These are phyloP conservation scores for Metschnikowia similis DNA, from an alignment of 805 yeast genomes.

Conservation along the genomic window DNA sequence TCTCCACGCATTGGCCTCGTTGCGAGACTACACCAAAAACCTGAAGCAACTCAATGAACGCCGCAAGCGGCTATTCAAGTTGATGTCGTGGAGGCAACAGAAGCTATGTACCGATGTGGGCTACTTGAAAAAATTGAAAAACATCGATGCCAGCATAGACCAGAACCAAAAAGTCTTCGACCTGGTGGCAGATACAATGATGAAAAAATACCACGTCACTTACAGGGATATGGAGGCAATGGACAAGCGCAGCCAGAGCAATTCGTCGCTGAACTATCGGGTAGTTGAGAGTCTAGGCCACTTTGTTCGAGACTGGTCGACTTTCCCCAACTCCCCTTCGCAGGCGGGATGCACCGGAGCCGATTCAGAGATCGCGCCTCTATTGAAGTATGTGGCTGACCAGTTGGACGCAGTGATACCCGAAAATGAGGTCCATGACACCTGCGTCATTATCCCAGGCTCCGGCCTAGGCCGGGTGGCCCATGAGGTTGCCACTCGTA, in stretches of 20 bases:
- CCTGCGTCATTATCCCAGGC: conserved; percentile 75
- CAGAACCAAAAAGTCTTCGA: conserved; percentile 47
- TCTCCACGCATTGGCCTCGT: conserved; percentile 42
- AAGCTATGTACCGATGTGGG: conserved; percentile 48
- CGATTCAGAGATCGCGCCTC: conserved; percentile 47
- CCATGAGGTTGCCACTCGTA: conserved; percentile 50
- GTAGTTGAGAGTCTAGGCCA: conserved; percentile 74
- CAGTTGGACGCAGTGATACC: conserved; percentile 37
- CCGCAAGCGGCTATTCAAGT: conserved; percentile 39
- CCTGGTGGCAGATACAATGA: conserved; percentile 40
- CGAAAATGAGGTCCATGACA: conserved; percentile 25
- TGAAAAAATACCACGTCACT: conserved; percentile 43
- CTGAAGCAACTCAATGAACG: conserved; percentile 44
- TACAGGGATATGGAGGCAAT: conserved; percentile 19
- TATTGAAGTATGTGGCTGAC: conserved; percentile 46
- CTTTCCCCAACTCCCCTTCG: not conserved
- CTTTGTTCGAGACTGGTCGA: conserved; percentile 74
- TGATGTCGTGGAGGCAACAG: conserved; percentile 56
- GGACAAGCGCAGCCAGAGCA: conserved; percentile 5
- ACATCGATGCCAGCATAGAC: conserved; percentile 44
- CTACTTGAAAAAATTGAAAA: conserved; percentile 48
- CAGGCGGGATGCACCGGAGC: conserved; percentile 23
- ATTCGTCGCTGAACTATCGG: conserved; percentile 27
- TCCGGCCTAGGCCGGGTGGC: conserved; percentile 82
- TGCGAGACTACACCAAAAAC: conserved; percentile 40